Conservation (phyloP, 208 protist genomes). For the Crithidia bombi region DNA sequence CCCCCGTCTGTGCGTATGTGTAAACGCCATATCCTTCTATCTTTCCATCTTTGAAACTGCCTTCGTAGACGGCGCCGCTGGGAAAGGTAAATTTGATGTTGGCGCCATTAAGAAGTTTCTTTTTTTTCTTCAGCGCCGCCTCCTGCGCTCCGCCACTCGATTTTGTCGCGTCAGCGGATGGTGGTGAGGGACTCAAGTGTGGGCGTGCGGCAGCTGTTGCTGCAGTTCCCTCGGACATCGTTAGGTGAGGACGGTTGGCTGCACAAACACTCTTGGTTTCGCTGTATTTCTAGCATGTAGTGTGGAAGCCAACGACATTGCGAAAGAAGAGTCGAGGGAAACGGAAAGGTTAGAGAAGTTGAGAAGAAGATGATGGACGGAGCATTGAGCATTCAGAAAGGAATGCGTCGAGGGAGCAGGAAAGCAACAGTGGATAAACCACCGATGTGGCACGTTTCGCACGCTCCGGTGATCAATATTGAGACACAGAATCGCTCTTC, state of each 20-base stretch:
- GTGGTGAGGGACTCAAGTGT: not conserved
- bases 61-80: constrained; percentile 59
- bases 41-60: constrained; percentile 57
- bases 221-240: not conserved
- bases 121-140: constrained; percentile 36
- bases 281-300: not conserved
- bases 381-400: too few relatives aligned
- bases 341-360: not conserved
- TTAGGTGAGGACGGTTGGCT: not conserved
- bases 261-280: not conserved
- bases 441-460: too few relatives aligned
- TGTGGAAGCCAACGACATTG: too few relatives aligned
- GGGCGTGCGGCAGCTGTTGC: constrained; percentile 2
- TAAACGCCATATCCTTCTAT: constrained; percentile 70
- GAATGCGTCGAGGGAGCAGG: too few relatives aligned
- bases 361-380: too few relatives aligned
- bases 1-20: constrained; percentile 49
- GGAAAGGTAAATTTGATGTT: constrained; percentile 63
- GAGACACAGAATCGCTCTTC: too few relatives aligned
- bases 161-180: not conserved
- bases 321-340: not conserved
- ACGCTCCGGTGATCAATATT: too few relatives aligned
- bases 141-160: not conserved
- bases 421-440: too few relatives aligned
- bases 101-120: constrained; percentile 53